A percentile compares a stretch with the other conserved stretches of the same genome.
phyloP scores from a whole-genome alignment of 441 rosid genomes.

The Bruguiera hainesii region DNA sequence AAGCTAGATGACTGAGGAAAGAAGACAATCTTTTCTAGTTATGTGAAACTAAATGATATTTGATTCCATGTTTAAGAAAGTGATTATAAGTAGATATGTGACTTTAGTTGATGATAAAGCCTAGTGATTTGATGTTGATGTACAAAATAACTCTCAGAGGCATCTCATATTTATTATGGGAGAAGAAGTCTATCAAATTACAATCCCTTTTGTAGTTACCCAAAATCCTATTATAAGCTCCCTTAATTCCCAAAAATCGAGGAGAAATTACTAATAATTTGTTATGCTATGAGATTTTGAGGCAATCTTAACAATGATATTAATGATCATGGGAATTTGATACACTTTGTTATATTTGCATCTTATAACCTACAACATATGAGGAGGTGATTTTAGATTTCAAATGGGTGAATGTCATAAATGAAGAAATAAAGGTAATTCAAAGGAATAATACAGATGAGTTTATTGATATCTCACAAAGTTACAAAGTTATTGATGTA shows the following conservation, averaged over 20 bases:
- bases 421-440: too few relatives aligned
- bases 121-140: background rate
- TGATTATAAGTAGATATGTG: background rate
- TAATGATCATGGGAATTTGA: background rate
- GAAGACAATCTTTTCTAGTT: background rate
- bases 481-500: background rate
- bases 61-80: background rate
- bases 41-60: background rate
- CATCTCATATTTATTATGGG: background rate
- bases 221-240: background rate
- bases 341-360: background rate
- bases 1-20: background rate
- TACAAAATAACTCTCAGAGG: background rate
- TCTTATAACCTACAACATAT: background rate
- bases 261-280: background rate
- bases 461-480: background rate
- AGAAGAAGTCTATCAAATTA: background rate
- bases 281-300: background rate
- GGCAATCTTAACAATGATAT: background rate
- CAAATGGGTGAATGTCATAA: too few relatives aligned
- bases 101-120: background rate
- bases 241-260: background rate
- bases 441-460: too few relatives aligned
- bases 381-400: background rate
- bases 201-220: background rate